A percentile compares a stretch with the other conserved stretches of the same genome.
Conservation (phyloP, 169 alveolate species). For the Babesia bovis region DNA sequence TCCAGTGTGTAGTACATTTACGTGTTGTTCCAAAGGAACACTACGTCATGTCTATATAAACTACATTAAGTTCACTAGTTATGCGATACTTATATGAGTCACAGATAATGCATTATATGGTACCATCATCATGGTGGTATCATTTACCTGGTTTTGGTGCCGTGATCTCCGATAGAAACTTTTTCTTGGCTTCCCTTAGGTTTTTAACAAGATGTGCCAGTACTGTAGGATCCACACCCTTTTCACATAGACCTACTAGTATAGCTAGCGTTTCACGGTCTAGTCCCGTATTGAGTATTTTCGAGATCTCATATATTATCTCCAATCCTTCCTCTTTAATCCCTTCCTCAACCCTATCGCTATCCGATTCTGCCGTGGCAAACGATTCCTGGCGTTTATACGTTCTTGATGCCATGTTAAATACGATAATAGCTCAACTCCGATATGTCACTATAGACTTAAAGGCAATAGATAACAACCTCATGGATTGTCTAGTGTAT, state of each 20-base stretch:
- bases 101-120: no score
- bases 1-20: no score
- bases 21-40: no score
- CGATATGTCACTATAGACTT: no score
- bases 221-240: constrained; percentile 73
- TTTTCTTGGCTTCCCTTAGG: constrained; percentile 53
- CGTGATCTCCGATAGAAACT: constrained; percentile 1
- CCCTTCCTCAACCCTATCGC: constrained; percentile 41
- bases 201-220: constrained; percentile 67
- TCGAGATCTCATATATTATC: constrained; percentile 67
- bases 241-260: constrained; percentile 67
- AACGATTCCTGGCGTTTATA: constrained; percentile 12
- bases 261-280: constrained; percentile 69
- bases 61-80: no score
- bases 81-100: no score
- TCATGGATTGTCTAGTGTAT: not conserved
- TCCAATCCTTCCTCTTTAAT: constrained; percentile 69
- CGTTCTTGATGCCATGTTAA: not conserved
- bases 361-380: constrained; percentile 6
- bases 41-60: no score
- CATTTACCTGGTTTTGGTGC: not conserved
- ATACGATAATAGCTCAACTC: no score
- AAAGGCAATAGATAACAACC: no score
- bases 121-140: no score
- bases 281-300: constrained; percentile 68